Base-by-base conservation (phyloP, 2,329 filamentous ascomycete genomes). In the Diaporthe aspalathi region DNA sequence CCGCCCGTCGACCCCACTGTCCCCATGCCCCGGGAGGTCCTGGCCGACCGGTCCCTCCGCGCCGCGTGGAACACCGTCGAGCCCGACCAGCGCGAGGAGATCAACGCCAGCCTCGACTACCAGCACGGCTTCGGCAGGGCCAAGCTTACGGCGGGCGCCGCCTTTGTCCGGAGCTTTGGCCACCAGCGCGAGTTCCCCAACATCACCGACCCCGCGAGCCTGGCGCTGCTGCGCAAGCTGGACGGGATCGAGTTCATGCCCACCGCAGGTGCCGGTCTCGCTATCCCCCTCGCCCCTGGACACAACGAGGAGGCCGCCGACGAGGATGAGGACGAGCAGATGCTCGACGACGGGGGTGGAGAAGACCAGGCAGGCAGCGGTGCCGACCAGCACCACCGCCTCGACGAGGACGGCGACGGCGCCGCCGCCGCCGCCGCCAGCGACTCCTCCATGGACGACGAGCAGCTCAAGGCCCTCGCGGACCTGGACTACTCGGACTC, bases 401-500 rank as follows among this genome's bases (percentile, higher is more conserved):
- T 27, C 12, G 40, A 22, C 32, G 53, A n/a, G n/a, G n/a, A 24
- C 14, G n/a, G 2, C n/a, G 29, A 32, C 22, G n/a, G 24, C 14
- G n/a, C 2, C 20, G 29, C 22, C 17, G 40, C 47, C 11, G 49
- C 47, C 27, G 62, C 32, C 4, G 45, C 32, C 43, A 45, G 45
- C 32, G 57, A 65, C 29, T 38, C 60, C 7, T 65, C 60, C 43
- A 24, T 50, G 60, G 60, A 71, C 27, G 65, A 73, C 45, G 71
- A 73, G 22, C 49, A 57, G 43, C 71, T 73, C 49, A 71, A 53
- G 68, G 68, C 71, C 7, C 56, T 73, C 32, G 71, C 63, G 17
- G 71, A 73, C 35, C 12, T 56, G 56, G 71, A 73, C 5, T 73
- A 73, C 43, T 70, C 70, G 22, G 49, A 60, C 20, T 68, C 68